Conservation (phyloP, 352 stramenopile genomes). For the Phytophthora syringae region DNA sequence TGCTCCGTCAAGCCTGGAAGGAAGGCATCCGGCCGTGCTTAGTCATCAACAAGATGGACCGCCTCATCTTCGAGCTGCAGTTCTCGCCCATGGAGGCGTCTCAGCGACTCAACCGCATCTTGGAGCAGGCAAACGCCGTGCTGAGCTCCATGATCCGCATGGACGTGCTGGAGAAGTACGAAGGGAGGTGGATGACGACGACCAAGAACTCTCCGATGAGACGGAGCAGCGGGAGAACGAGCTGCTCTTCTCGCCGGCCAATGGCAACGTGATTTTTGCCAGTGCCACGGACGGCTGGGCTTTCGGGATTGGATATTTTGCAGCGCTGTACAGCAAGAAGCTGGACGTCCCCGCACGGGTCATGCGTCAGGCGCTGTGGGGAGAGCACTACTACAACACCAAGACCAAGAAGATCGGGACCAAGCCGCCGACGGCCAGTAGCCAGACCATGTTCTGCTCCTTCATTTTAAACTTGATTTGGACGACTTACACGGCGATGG, state of each 20-base stretch:
- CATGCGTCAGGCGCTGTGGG: constrained; percentile 90
- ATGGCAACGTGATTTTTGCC: constrained; percentile 94
- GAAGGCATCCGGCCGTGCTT: constrained; percentile 95
- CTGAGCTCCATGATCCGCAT: constrained; percentile 85
- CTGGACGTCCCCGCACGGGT: constrained; percentile 65
- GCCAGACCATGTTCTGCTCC: constrained; percentile 92
- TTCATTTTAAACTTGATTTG: constrained; percentile 93
- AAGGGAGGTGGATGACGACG: constrained; percentile 29
- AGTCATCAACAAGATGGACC: constrained; percentile 98
- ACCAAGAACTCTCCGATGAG: constrained; percentile 72
- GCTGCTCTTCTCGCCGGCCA: constrained; percentile 85
- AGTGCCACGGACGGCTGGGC: constrained; percentile 93
- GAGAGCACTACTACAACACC: constrained; percentile 90
- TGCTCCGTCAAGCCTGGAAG: constrained; percentile 94
- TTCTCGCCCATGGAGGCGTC: constrained; percentile 93
- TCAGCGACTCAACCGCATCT: constrained; percentile 91
- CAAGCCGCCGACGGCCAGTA: constrained; percentile 72
- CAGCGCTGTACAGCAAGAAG: constrained; percentile 75
- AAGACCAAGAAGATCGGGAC: constrained; percentile 92
- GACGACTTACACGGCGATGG: constrained; percentile 83
- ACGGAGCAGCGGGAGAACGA: constrained; percentile 72
- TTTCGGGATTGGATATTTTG: constrained; percentile 90
- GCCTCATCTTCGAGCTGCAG: constrained; percentile 94
- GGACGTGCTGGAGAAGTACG: constrained; percentile 78
- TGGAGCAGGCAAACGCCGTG: constrained; percentile 91